Base-by-base conservation (phyloP, 2,329 filamentous ascomycete genomes). In the Podosphaera fusca region DNA sequence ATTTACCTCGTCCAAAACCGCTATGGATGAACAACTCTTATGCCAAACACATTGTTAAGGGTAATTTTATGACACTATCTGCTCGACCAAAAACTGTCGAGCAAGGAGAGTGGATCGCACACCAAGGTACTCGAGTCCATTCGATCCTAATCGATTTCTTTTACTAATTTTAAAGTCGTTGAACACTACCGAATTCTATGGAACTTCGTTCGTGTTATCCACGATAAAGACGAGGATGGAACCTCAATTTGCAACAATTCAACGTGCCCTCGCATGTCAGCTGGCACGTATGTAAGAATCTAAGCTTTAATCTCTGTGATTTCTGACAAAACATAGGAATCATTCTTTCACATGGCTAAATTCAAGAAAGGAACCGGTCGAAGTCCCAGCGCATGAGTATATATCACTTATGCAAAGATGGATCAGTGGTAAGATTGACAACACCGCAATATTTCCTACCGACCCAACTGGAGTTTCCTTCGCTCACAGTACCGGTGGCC, bases 311-410 rank as follows among this genome's bases (percentile, higher is more conserved):
- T 53, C 33, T 60, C 21, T 40, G 36, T 54, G 12, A 42, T 4
- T 35, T 14, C 45, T 58, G 53, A 58, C 60, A 56, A 59, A 54
- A n/a, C 45, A 38, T 57, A 82, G 78, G n/a, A 94, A 92, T 65
- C 84, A 94, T 70, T 94, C 87, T 33, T 96, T 95, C 70, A 95
- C 89, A 54, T 96, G 90, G 90, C 79, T 96, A 57, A 94, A 95
- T 70, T 82, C 83, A 62, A 82, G 86, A 65, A 81, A 84, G 64
- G 83, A 87, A 67, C 88, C 90, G 9, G 88, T 94, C 61, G 90
- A 94, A 70, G 84, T 96, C 47, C 88, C 90, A 2, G 90, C 90
- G 5, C 82, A 82, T 60, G 88, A 94, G 69, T 96, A 96, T 72
- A 92, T 95, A 72, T 87, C 87, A 63, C 80, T 95, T 33, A 94